Base-by-base conservation (phyloP, 2,329 filamentous ascomycete genomes). In the Clonostachys sp. region DNA sequence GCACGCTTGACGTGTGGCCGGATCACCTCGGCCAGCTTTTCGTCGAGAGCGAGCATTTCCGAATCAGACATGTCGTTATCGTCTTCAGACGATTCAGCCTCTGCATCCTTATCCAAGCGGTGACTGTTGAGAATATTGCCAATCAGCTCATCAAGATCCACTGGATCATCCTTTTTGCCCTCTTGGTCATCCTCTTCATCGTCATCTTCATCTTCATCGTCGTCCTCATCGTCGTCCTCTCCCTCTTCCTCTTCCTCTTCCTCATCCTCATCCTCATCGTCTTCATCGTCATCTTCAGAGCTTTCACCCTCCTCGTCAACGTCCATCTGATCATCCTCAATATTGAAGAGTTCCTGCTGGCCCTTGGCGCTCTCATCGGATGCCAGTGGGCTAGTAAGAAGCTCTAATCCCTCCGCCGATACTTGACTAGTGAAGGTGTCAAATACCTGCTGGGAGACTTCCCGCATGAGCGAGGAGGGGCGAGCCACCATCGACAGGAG, bases 21-120 rank as follows among this genome's bases (percentile, higher is more conserved):
- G 75, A 97, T 95, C 51, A 96, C 89, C 53, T 89, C 88, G 45
- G 84, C 82, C 5, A 99, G 81, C 60, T 92, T 86, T 12, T 80
- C 80, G 58, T 97, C 92, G 14, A 97, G 74, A 5, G 84, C 84
- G 69, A 96, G 84, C 94, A 97, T 97, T 62, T 96, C 87, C 16
- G 92, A 91, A 67, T 97, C 92, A 51, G 90, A 87, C 91, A 99
- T 96, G 66, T 96, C 89, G 4, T 80, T 83, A 50, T 87, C 86
- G 10, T 78, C 78, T 33, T 82, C 82, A 2, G 75, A 78, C 1
- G 73, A 73, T 4, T 78, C 77, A 2, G 77, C 77, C 2, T 76
- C 72, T 14, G 66, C 68, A 51, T 83, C 79, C 46, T 83, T 78
- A 60, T 86, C 80, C 18, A 82, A 68, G 8, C 73, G 70, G 50